Conservation (phyloP, 2,329 filamentous ascomycete genomes). For the Penicillium sp. region DNA sequence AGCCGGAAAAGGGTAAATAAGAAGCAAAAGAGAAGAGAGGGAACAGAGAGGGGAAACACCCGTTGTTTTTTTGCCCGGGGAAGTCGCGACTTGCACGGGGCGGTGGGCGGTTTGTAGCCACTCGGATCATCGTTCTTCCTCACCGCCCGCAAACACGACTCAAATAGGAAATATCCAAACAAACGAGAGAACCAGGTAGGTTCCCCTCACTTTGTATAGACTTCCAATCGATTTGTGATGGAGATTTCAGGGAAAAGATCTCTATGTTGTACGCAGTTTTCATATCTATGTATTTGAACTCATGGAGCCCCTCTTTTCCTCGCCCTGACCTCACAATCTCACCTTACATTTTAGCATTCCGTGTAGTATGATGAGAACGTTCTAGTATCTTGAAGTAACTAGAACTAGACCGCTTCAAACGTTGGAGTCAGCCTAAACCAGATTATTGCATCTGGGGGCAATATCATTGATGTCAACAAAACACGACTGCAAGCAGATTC, state of each 20-base stretch:
- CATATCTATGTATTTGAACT: too few species aligned
- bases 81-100: slow-evolving; percentile 8
- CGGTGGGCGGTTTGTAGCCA: slow-evolving; percentile 23
- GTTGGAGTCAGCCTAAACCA: too few species aligned
- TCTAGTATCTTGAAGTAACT: too few species aligned
- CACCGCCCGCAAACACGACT: slow-evolving; percentile 16
- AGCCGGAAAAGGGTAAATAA: slow-evolving; percentile 4
- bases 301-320: too few species aligned
- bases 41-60: slow-evolving; percentile 10
- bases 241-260: not conserved
- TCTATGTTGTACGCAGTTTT: too few species aligned
- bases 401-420: too few species aligned
- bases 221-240: not conserved
- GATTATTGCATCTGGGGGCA: too few species aligned
- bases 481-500: too few species aligned
- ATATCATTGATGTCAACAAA: too few species aligned
- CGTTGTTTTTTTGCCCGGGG: slow-evolving; percentile 24
- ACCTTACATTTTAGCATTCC: too few species aligned
- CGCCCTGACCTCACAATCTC: too few species aligned
- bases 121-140: slow-evolving; percentile 32
- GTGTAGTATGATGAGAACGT: too few species aligned
- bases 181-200: slow-evolving; percentile 12
- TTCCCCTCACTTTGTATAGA: not conserved
- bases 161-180: slow-evolving; percentile 36
- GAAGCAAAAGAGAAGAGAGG: slow-evolving; percentile 3